Percentiles rank a stretch among this genome's conserved stretches.
phyloP scores from a whole-genome alignment of 768 basidiomycete genomes.

The Coprinellus micaceus region DNA sequence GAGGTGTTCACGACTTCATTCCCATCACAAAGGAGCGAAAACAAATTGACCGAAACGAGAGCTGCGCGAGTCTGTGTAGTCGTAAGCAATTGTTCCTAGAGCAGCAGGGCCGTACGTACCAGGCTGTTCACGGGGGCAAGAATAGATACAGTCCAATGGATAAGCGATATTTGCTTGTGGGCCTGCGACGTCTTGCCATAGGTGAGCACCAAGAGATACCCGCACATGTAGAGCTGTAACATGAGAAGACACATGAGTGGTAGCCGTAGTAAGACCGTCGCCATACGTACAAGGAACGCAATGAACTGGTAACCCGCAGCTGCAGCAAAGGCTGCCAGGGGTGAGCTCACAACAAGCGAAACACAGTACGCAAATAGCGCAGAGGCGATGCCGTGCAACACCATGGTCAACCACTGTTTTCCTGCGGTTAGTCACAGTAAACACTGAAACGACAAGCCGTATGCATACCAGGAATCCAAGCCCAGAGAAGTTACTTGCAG shows the following conservation, averaged over 20 bases:
- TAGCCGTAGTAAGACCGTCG: neutral
- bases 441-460: too few species aligned
- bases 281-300: slow-evolving; percentile 58
- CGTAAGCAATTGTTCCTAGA: neutral
- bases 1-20: slow-evolving; percentile 41
- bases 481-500: slow-evolving; percentile 59
- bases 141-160: slow-evolving; percentile 68
- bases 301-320: slow-evolving; percentile 72
- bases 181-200: slow-evolving; percentile 64
- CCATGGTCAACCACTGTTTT: slow-evolving; percentile 70
- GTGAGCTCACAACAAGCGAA: slow-evolving; percentile 57
- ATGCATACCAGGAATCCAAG: slow-evolving; percentile 58
- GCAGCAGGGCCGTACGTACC: slow-evolving; percentile 41
- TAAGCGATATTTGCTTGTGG: slow-evolving; percentile 51
- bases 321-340: slow-evolving; percentile 69
- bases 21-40: slow-evolving; percentile 68
- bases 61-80: slow-evolving; percentile 55
- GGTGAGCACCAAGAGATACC: slow-evolving; percentile 69
- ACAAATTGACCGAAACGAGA: slow-evolving; percentile 75
- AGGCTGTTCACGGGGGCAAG: slow-evolving; percentile 66
- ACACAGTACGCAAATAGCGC: slow-evolving; percentile 67
- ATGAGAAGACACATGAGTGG: slow-evolving; percentile 1
- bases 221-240: slow-evolving; percentile 57
- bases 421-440: too few species aligned
- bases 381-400: slow-evolving; percentile 66